phyloP scores from a whole-genome alignment of 2,329 filamentous ascomycete genomes.

The Paecilomyces dactylethromorphus region DNA sequence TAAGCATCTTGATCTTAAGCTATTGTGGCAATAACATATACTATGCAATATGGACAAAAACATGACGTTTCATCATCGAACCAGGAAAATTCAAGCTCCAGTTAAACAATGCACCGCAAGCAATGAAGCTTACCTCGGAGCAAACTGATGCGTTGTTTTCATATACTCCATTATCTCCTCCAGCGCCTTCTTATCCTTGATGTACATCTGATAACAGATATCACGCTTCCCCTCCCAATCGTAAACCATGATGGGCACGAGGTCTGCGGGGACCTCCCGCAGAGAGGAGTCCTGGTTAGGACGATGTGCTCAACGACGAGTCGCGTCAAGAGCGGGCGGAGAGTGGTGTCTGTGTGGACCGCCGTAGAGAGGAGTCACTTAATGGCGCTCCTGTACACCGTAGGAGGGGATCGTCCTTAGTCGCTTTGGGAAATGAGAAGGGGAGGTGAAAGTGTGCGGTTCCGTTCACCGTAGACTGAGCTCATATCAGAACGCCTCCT shows the following conservation, averaged over 20 bases:
- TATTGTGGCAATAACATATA: neutral
- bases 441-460: neutral
- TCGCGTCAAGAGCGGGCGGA: neutral
- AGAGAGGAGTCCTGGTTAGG: conserved; percentile 17
- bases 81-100: neutral
- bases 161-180: conserved; percentile 71
- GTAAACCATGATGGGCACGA: conserved; percentile 42
- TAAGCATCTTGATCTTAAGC: neutral
- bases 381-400: conserved; percentile 30
- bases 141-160: conserved; percentile 58
- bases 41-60: neutral
- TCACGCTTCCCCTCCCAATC: conserved; percentile 62
- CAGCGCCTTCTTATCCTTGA: conserved; percentile 65
- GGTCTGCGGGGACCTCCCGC: conserved; percentile 13
- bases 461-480: neutral
- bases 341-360: neutral
- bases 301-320: conserved; percentile 1
- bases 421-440: neutral
- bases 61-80: neutral
- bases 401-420: conserved; percentile 12
- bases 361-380: conserved; percentile 14
- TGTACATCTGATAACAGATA: conserved; percentile 65
- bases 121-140: conserved; percentile 54
- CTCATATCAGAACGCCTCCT: neutral
- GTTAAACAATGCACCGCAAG: neutral